Evolutionary conservation across 2,329 filamentous ascomycete genomes (phyloP).

Genomic region (Tolypocladium album): DNA sequence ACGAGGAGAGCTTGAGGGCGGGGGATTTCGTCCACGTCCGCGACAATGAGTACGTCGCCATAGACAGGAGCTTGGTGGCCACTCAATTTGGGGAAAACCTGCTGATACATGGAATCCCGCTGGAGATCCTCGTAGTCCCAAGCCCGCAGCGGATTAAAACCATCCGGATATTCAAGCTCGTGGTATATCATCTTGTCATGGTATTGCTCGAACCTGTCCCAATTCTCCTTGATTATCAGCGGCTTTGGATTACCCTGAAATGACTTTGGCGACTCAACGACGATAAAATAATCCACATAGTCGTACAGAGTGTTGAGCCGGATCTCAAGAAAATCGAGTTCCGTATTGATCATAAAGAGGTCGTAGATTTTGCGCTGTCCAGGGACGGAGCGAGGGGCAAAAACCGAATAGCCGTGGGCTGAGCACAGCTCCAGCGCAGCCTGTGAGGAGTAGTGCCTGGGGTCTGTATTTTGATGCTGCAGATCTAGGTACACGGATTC

Average conservation of each 20-base stretch:
- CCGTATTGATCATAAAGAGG: slow-evolving; percentile 50
- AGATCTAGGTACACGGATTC: background rate
- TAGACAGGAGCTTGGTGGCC: slow-evolving; percentile 27
- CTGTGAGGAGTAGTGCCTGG: background rate
- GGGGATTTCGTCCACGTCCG: slow-evolving; percentile 51
- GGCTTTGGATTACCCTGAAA: slow-evolving; percentile 48
- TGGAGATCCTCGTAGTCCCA: slow-evolving; percentile 44
- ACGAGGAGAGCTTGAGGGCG: slow-evolving; percentile 37
- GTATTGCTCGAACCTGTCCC: slow-evolving; percentile 39
- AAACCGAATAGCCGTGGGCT: slow-evolving; percentile 20
- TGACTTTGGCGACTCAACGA: slow-evolving; percentile 47
- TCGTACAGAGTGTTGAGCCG: slow-evolving; percentile 46
- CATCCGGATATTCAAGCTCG: slow-evolving; percentile 33
- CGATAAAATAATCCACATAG: slow-evolving; percentile 54
- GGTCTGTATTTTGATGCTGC: background rate
- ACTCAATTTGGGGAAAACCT: slow-evolving; percentile 39
- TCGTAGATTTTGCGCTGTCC: slow-evolving; percentile 31
- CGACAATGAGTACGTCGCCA: slow-evolving; percentile 47
- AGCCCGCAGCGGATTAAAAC: slow-evolving; percentile 23
- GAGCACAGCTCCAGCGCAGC: slow-evolving; percentile 14
- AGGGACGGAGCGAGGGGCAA: slow-evolving; percentile 10
- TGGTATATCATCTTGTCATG: slow-evolving; percentile 52
- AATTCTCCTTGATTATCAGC: slow-evolving; percentile 39
- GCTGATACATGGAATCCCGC: slow-evolving; percentile 45
- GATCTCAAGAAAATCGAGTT: slow-evolving; percentile 57